Conservation (phyloP, 2,329 filamentous ascomycete species). For the Fusarium sacchari region DNA sequence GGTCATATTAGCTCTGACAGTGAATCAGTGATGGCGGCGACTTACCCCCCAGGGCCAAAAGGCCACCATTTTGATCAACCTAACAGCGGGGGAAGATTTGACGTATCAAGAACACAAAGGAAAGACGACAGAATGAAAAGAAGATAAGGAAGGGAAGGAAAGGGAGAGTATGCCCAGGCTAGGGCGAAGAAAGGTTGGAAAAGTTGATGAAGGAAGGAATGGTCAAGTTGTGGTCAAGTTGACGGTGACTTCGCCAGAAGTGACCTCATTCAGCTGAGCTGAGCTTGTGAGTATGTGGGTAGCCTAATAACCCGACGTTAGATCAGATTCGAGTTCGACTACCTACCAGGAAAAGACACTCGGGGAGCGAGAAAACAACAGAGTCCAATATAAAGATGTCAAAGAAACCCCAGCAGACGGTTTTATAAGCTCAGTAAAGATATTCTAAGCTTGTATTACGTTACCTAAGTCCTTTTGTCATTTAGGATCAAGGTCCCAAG, state of each 20-base stretch:
- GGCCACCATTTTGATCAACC: conserved; percentile 71
- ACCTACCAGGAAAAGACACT: neutral
- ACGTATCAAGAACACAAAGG: conserved; percentile 12
- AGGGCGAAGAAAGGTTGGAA: neutral
- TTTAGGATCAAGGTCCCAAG: neutral
- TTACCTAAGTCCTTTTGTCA: neutral
- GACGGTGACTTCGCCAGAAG: conserved; percentile 4
- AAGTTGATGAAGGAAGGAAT: conserved; percentile 19
- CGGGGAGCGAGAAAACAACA: neutral
- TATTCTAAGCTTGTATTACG: neutral
- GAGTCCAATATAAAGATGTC: neutral
- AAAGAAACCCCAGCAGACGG: too few relatives aligned
- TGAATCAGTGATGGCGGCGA: neutral
- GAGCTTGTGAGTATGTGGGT: conserved; percentile 18
- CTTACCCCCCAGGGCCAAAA: conserved; percentile 86
- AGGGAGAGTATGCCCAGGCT: conserved; percentile 12
- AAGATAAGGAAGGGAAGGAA: neutral
- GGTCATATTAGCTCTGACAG: conserved; percentile 19
- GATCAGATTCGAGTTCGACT: neutral
- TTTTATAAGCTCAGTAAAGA: neutral
- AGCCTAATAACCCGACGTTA: too few relatives aligned
- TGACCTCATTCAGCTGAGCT: conserved; percentile 32
- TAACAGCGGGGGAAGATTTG: conserved; percentile 5
- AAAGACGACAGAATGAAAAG: conserved; percentile 5
- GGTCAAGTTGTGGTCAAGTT: neutral